Evolutionary conservation across 345 rosid genomes (phyloP), one percentile per base, ranked within the genome.

Genomic region (Angophora floribunda): DNA sequence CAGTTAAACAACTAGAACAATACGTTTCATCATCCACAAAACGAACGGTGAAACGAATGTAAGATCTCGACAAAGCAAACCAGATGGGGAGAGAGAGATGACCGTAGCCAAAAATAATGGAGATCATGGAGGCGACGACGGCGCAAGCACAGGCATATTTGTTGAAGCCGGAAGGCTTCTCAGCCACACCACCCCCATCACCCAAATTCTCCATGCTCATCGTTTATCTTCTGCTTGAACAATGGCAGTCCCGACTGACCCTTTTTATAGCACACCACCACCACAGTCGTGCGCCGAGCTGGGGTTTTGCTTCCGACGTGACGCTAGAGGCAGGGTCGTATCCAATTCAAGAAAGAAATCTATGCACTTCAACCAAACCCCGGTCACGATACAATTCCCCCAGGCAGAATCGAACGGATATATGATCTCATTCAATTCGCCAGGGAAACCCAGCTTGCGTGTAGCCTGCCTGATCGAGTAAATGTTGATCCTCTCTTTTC

Each of bases 81-180:
- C 86, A 85, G 8, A 21, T 0, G 19, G 22, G 16, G 57, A 52
- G 63, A 24, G 63, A 24, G 30, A 59, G 0, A 59, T 59, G 14
- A 59, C 65, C 99, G 85, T 95, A 97, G 82, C 98, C 99, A 87
- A 97, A 96, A 32, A 97, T 95, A 89, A 97, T 95, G 88, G 96
- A 94, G 49, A 95, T 95, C 89, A 91, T 89, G 86, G 98, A 97
- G 50, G 96, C 98, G 87, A 95, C 96, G 19, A 97, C 85, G 51
- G 95, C 90, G 91, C 98, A 95, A 4, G 92, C 92, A 51, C 87
- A 91, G 53, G 99, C 96, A 90, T 93, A 96, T 85, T 91, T 93
- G 89, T 96, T 97, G 87, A 93, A 63, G 65, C 89, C 88, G 26
- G 51, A 86, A 50, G 89, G 88, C 87, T 75, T 89, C 80, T 91